Evolutionary conservation across 2,329 filamentous ascomycete species (phyloP).

Genomic region (Pochonia chlamydosporia): DNA sequence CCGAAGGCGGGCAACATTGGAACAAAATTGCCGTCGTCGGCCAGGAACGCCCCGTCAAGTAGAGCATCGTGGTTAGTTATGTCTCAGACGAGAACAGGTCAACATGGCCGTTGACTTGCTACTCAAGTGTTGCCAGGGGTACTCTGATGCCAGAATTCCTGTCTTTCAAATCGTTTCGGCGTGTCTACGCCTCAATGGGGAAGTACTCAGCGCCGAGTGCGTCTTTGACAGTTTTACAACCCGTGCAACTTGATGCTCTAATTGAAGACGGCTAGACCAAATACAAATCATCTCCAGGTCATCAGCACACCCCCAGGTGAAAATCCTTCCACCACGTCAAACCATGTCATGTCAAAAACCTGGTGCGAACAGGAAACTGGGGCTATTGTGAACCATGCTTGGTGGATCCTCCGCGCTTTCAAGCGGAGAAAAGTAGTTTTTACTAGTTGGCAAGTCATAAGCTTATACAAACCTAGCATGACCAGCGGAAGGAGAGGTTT

Average conservation of each 20-base stretch:
- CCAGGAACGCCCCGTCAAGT: constrained; percentile 1
- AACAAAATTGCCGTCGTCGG: neutral
- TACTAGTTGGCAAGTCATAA: neutral
- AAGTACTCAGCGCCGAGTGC: neutral
- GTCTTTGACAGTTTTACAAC: neutral
- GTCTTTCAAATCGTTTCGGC: neutral
- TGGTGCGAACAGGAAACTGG: neutral
- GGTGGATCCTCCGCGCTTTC: constrained; percentile 1
- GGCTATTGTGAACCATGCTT: neutral
- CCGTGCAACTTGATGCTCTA: neutral
- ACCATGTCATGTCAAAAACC: neutral
- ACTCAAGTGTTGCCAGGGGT: constrained; percentile 1
- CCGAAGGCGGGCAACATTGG: neutral
- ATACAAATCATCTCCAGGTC: neutral
- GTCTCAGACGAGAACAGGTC: constrained; percentile 5
- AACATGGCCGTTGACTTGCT: neutral
- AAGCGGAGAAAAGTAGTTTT: no score
- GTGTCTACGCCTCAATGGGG: neutral
- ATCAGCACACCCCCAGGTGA: neutral
- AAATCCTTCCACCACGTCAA: neutral
- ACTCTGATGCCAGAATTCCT: constrained; percentile 1
- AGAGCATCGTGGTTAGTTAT: no score
- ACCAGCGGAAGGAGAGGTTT: no score
- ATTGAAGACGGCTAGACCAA: neutral
- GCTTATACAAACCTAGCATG: no score